Percentiles rank a stretch among this genome's conserved stretches.
Evolutionary conservation across 192 early-diverging fungal species (phyloP).

Genomic region (Umbelopsis sp.): DNA sequence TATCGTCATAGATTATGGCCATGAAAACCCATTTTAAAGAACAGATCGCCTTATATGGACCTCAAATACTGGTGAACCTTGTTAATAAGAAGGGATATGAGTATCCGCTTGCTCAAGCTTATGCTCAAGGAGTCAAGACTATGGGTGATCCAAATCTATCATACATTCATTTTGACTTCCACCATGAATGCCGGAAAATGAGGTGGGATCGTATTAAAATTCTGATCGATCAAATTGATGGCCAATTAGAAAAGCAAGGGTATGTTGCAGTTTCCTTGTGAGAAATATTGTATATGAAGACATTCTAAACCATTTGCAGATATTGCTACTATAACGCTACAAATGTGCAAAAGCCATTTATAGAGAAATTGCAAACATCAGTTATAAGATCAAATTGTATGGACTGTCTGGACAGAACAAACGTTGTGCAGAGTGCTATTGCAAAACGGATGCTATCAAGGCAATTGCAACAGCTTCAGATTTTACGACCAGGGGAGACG

Average conservation of each 20-base stretch:
- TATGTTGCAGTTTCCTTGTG: constrained; percentile 20
- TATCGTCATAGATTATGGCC: not conserved
- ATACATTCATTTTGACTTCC: constrained; percentile 97
- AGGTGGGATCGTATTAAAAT: constrained; percentile 87
- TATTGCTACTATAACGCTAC: constrained; percentile 55
- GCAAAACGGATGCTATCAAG: constrained; percentile 70
- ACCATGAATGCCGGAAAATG: constrained; percentile 95
- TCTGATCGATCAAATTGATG: constrained; percentile 77
- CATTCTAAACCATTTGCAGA: constrained; percentile 31
- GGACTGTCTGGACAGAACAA: constrained; percentile 99
- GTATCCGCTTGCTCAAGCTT: constrained; percentile 78
- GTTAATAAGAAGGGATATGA: constrained; percentile 96
- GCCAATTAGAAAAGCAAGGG: constrained; percentile 59
- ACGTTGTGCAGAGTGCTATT: constrained; percentile 95
- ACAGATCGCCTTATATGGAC: constrained; percentile 73
- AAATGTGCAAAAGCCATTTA: constrained; percentile 31
- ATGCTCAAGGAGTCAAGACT: constrained; percentile 63
- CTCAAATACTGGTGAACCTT: constrained; percentile 89
- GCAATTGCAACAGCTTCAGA: constrained; percentile 56
- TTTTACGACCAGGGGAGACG: not conserved
- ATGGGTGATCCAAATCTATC: constrained; percentile 58
- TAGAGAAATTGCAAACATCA: constrained; percentile 64
- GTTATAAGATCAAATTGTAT: constrained; percentile 97
- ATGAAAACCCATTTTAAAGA: constrained; percentile 65
- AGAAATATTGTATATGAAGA: not conserved